Base-by-base conservation (phyloP, 345 rosid species). In the Dipteronia dyeriana region DNA sequence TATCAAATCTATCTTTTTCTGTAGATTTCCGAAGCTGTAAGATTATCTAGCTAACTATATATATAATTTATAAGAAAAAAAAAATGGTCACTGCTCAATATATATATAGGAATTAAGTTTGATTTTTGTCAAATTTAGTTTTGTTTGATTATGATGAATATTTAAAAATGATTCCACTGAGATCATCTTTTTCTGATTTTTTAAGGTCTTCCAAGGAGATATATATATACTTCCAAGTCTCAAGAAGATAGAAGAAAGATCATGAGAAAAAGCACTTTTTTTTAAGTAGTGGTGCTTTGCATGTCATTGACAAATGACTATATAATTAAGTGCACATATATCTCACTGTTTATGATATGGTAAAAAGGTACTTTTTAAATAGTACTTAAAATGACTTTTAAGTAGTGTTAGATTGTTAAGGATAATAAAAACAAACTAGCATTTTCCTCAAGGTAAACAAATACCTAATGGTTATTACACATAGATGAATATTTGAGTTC, bases 1-100 rank as follows among this genome's bases (percentile, higher is more conserved):
- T 1, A 75, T 77, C 76, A 79, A 77, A 57, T 66, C 68, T 73
- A 76, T 23, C 65, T 56, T 71, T 66, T 54, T 41, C 61, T 10
- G 9, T 53, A 66, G 59, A 68, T 59, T 31, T 51, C 38, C 2
- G 57, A 39, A 69, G 64, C 76, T 47, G 66, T 22, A 22, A 23
- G 34, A 43, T 53, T 53, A 63, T 26, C 41, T 59, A 59, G 74
- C 12, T 62, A 9, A 43, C 9, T 73, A 23, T 59, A 73, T 23
- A 34, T 3, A 38, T 13, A 26, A 26, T 26, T 26, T 26, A 26
- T 1, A 41, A 8, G 2, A 41, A 41, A 7, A 8, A 39, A 12
- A 29, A 4, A 31, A 20, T 71, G 29, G 34, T 56, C 7, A 34
- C 20, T 31, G 39, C 73, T 70, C 19, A 49, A 51, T 51, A 14